These are phyloP conservation scores for Clarkia xantiana DNA, from an alignment of 345 rosid species.

Conservation along the genomic window DNA sequence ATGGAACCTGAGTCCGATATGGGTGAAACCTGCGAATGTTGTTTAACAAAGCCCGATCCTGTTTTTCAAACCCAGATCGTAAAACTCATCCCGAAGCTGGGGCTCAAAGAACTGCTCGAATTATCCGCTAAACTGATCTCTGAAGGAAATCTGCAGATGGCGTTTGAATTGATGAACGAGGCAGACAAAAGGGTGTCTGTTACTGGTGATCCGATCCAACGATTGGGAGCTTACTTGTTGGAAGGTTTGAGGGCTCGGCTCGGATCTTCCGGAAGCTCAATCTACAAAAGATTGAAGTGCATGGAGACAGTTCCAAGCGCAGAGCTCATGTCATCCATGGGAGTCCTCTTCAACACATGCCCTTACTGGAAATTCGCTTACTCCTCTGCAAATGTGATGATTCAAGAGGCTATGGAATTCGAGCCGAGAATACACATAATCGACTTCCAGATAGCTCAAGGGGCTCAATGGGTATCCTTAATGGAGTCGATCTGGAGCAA, in stretches of 20 bases:
- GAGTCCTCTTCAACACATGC: slow-evolving; percentile 51
- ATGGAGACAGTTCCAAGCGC: slow-evolving; percentile 55
- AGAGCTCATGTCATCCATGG: slow-evolving; percentile 91
- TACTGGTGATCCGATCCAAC: slow-evolving; percentile 69
- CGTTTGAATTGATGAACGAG: slow-evolving; percentile 41
- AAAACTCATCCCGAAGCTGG: slow-evolving; percentile 40
- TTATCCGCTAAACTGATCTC: slow-evolving; percentile 53
- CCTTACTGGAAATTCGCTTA: slow-evolving; percentile 95
- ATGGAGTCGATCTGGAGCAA: slow-evolving; percentile 34
- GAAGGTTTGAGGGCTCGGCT: slow-evolving; percentile 91
- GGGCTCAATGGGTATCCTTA: slow-evolving; percentile 58
- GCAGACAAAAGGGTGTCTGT: slow-evolving; percentile 86
- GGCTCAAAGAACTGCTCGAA: slow-evolving; percentile 47
- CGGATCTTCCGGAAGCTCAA: slow-evolving; percentile 73
- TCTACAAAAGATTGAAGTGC: slow-evolving; percentile 73
- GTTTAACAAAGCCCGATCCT: slow-evolving; percentile 15
- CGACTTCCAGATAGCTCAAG: slow-evolving; percentile 33
- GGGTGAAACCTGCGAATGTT: slow-evolving; percentile 31
- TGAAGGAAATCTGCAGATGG: slow-evolving; percentile 30
- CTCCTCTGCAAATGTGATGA: slow-evolving; percentile 53
- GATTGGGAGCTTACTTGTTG: slow-evolving; percentile 77
- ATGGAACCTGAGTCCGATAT: slow-evolving; percentile 49
- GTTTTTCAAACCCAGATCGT: slow-evolving; percentile 17
- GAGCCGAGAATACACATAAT: slow-evolving; percentile 70
- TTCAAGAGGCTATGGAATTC: slow-evolving; percentile 44